Base-by-base conservation (phyloP, 768 basidiomycete genomes). In the Clathrus columnatus region DNA sequence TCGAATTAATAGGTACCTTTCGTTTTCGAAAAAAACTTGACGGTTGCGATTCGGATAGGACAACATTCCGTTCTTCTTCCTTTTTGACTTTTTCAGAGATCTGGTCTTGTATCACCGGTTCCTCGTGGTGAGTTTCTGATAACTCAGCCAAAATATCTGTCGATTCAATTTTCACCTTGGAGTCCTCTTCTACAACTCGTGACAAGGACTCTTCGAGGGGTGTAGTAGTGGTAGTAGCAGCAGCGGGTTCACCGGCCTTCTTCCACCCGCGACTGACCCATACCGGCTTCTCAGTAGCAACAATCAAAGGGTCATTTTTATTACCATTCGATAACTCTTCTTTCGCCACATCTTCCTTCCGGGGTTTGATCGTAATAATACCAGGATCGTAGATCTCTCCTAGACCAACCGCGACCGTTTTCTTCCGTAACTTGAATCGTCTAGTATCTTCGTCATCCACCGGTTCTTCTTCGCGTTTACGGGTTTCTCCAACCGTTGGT, bases 311-410 rank as follows among this genome's bases (percentile, higher is more conserved):
- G 41, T 56, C 20, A 23, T 28, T 5, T 61, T 49, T 7, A 48
- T 50, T n/a, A 58, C 17, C 27, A 51, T 50, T 4, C 29, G 48
- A 54, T 29, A 61, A 59, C 51, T 73, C 71, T 61, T 79, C 77
- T 65, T 76, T 77, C 70, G 56, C 50, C 46, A 79, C 82, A 57
- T 64, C 61, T 69, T 83, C 85, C 28, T 80, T 51, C 59, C 70
- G 69, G 43, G 67, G 60, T 64, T 83, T 82, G 61, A 88, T 77
- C 27, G 79, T 70, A 48, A 90, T 81, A 20, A 81, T 62, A 0
- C 82, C 84, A 3, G 87, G 87, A 66, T 95, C 91, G 60, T 88
- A 94, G 26, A 88, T 79, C 61, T 90, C 85, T 11, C 85, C 89
- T 10, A 89, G 72, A 6, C 85, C 87, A 0, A 73, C 68, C 1